Conservation (phyloP, 148 eudicot genomes). For the Chenopodium formosanum region DNA sequence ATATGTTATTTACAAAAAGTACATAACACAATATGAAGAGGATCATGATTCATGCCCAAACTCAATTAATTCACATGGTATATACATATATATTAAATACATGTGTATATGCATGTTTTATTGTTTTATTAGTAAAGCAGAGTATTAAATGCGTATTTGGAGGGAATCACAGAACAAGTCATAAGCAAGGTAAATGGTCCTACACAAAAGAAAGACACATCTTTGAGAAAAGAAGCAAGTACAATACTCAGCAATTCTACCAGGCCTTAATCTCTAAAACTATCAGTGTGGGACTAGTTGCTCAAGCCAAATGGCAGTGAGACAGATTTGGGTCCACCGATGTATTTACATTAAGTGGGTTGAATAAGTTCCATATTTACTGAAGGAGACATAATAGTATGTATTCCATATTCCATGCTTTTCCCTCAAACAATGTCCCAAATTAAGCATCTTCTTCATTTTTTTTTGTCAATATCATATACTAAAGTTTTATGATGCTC, state of each 20-base stretch:
- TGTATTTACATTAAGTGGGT: conserved; percentile 36
- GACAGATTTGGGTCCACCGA: conserved; percentile 35
- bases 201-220: conserved; percentile 29
- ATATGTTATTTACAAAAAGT: neutral
- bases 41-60: neutral
- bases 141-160: conserved; percentile 1
- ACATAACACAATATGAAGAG: neutral
- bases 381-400: conserved; percentile 56
- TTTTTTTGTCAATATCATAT: conserved; percentile 55
- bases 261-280: conserved; percentile 34
- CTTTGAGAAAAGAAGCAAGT: conserved; percentile 51
- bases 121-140: neutral
- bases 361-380: conserved; percentile 84
- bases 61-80: neutral
- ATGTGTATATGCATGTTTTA: neutral
- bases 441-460: conserved; percentile 54
- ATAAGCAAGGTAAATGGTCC: conserved; percentile 38
- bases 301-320: conserved; percentile 38
- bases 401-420: conserved; percentile 70
- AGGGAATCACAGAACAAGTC: conserved; percentile 32
- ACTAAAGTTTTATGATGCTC: conserved; percentile 51
- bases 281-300: conserved; percentile 30
- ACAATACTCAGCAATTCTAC: conserved; percentile 39
- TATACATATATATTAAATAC: neutral
- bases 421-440: conserved; percentile 60